These are phyloP conservation scores for Aspergillus pseudotamarii DNA, from an alignment of 2,329 filamentous ascomycete species.

Conservation along the genomic window DNA sequence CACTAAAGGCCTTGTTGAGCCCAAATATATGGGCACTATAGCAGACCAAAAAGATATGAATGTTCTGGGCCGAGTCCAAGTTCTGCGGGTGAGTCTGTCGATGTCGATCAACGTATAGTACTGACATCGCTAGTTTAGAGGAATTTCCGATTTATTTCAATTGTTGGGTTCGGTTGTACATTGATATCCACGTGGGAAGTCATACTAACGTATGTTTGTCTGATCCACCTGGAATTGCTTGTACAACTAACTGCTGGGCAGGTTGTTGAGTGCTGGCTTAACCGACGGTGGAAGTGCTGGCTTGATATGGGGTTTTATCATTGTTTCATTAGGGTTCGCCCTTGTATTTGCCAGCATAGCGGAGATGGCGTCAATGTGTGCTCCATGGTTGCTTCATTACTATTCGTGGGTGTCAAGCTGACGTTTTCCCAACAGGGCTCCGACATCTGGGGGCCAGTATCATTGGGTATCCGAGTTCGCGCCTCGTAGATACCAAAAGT, in stretches of 20 bases:
- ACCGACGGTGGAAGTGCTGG: slow-evolving; percentile 42
- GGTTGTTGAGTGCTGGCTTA: slow-evolving; percentile 33
- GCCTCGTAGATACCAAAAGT: slow-evolving; percentile 43
- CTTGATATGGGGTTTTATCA: slow-evolving; percentile 42
- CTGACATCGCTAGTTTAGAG: slow-evolving; percentile 30
- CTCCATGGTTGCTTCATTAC: not conserved
- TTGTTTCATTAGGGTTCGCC: slow-evolving; percentile 33
- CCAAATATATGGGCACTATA: slow-evolving; percentile 41
- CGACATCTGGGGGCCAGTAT: slow-evolving; percentile 45
- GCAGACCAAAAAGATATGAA: slow-evolving; percentile 43
- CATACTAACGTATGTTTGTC: slow-evolving; percentile 39
- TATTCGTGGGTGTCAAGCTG: not conserved
- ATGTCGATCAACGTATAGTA: slow-evolving; percentile 1
- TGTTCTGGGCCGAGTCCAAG: slow-evolving; percentile 42
- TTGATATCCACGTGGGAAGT: slow-evolving; percentile 49
- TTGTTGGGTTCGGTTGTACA: slow-evolving; percentile 49
- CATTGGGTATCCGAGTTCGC: slow-evolving; percentile 51
- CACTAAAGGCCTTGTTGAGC: slow-evolving; percentile 33
- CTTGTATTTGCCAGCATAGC: slow-evolving; percentile 43
- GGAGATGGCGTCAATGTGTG: slow-evolving; percentile 49
- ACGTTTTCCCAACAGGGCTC: slow-evolving; percentile 32
- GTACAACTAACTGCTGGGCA: slow-evolving; percentile 21
- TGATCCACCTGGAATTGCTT: slow-evolving; percentile 3
- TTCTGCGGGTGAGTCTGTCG: slow-evolving; percentile 36
- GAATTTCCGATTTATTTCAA: slow-evolving; percentile 50